phyloP scores from a whole-genome alignment of 345 rosid genomes.

The Gossypium longicalyx region DNA sequence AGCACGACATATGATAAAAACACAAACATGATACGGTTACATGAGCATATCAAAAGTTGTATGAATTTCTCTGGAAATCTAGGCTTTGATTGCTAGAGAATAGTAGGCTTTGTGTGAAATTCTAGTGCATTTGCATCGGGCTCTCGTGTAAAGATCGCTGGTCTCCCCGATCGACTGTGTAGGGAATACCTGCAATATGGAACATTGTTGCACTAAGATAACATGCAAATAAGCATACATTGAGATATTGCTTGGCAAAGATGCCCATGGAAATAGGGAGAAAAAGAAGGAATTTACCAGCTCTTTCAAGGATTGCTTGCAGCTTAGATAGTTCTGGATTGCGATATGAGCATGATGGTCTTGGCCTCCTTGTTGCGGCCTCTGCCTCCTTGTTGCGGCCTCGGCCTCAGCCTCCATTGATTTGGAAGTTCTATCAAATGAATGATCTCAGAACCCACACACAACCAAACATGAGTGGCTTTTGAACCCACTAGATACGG shows the following conservation, averaged over 20 bases:
- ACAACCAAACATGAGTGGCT: constrained; percentile 53
- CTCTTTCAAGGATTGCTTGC: constrained; percentile 64
- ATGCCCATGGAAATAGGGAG: not conserved
- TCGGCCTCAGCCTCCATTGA: constrained; percentile 54
- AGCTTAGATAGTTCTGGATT: constrained; percentile 59
- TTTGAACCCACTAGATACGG: too few relatives aligned
- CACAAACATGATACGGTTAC: too few relatives aligned
- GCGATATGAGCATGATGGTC: constrained; percentile 87
- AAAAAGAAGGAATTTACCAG: constrained; percentile 38
- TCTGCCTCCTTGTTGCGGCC: constrained; percentile 66
- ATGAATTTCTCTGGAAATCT: not conserved
- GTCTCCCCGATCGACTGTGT: constrained; percentile 41
- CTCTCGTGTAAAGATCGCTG: constrained; percentile 32
- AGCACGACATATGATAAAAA: too few relatives aligned
- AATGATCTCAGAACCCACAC: constrained; percentile 96
- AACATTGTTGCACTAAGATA: not conserved
- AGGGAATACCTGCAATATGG: constrained; percentile 50
- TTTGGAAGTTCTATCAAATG: constrained; percentile 63
- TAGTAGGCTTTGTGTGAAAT: constrained; percentile 43
- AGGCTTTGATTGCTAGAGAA: not conserved
- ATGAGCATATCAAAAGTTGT: too few relatives aligned
- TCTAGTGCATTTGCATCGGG: constrained; percentile 92
- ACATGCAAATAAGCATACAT: not conserved
- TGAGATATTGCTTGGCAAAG: not conserved
- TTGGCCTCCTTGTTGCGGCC: constrained; percentile 85